Evolutionary conservation across 2,329 filamentous ascomycete genomes (phyloP).

Genomic region (Colletotrichum australisinense): DNA sequence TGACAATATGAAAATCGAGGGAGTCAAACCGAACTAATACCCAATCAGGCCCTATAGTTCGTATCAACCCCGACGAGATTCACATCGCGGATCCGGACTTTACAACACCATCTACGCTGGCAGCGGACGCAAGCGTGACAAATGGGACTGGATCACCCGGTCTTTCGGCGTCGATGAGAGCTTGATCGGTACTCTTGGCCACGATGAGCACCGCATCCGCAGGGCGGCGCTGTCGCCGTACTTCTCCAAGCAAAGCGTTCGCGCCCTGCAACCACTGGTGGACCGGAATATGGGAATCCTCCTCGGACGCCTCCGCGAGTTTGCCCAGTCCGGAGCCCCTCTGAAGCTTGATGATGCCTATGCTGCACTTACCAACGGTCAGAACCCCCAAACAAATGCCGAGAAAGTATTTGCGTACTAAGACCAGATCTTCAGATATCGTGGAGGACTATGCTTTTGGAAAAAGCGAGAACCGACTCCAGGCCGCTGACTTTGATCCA

Average conservation of each 20-base stretch:
- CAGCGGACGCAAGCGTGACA: background rate
- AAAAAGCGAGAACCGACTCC: background rate
- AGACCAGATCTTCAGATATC: background rate
- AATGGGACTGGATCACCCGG: constrained; percentile 3
- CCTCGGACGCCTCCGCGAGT: background rate
- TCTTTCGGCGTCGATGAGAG: constrained; percentile 30
- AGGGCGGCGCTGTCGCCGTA: background rate
- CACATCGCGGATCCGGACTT: background rate
- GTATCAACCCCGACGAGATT: background rate
- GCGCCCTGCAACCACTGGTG: background rate
- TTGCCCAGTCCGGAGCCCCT: background rate
- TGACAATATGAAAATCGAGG: too few relatives aligned
- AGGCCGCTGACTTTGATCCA: background rate
- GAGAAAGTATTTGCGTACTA: too few relatives aligned
- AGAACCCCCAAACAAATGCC: background rate
- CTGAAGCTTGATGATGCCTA: background rate
- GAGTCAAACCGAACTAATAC: background rate
- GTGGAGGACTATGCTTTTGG: background rate
- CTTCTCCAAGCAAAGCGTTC: background rate
- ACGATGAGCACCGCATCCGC: background rate
- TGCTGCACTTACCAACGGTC: background rate
- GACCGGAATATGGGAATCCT: background rate
- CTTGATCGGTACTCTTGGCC: background rate
- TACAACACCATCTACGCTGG: background rate
- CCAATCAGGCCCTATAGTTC: background rate